These are phyloP conservation scores for Carex myosuroides DNA, from an alignment of 176 grass and related monocot species.

Conservation along the genomic window DNA sequence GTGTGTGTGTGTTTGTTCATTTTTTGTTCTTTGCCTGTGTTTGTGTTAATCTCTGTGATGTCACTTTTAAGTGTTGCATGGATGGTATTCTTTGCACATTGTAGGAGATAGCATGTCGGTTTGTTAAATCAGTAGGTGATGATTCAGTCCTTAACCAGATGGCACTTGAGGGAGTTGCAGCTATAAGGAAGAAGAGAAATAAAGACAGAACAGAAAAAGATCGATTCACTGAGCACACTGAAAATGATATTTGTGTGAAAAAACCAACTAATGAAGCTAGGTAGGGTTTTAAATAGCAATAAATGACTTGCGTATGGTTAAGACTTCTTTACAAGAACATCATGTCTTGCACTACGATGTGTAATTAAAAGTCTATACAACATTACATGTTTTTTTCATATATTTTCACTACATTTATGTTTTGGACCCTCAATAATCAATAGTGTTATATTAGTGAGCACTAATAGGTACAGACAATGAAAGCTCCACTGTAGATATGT, in stretches of 20 bases:
- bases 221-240: conserved; percentile 16
- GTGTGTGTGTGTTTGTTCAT: not conserved
- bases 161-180: conserved; percentile 50
- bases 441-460: not conserved
- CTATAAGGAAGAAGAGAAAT: conserved; percentile 51
- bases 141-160: conserved; percentile 68
- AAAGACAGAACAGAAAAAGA: conserved; percentile 30
- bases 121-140: conserved; percentile 86
- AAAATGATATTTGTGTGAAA: conserved; percentile 32
- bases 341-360: not conserved
- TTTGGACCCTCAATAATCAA: not conserved
- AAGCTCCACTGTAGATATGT: not conserved
- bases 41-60: not conserved
- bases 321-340: not conserved
- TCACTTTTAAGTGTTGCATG: not conserved
- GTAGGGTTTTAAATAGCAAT: not conserved
- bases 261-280: conserved; percentile 21
- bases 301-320: not conserved
- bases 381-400: not conserved
- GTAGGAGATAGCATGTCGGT: conserved; percentile 74
- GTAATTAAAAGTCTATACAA: not conserved
- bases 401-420: not conserved
- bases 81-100: conserved; percentile 19
- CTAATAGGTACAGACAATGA: not conserved
- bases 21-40: not conserved